Conservation (phyloP, 768 basidiomycete species). For the Ramaria rubella region DNA sequence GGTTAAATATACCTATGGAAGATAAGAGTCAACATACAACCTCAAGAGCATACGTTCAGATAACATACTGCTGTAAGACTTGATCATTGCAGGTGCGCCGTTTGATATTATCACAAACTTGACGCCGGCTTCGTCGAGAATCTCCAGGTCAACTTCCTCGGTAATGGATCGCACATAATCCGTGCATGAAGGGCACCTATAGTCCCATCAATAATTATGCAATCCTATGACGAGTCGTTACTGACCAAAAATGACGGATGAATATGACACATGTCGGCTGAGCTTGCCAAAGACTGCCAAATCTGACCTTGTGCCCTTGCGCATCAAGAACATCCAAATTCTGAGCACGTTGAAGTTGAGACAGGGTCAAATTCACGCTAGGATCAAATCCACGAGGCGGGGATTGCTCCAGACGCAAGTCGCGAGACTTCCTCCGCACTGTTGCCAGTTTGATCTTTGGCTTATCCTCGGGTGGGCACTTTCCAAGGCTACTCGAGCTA, state of each 20-base stretch:
- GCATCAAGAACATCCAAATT: slow-evolving; percentile 58
- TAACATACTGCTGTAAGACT: slow-evolving; percentile 57
- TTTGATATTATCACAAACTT: slow-evolving; percentile 72
- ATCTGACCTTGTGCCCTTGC: slow-evolving; percentile 56
- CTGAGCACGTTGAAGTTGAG: slow-evolving; percentile 52
- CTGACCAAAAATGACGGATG: slow-evolving; percentile 78
- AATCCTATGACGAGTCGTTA: neutral
- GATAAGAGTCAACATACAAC: neutral
- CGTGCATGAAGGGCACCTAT: slow-evolving; percentile 73
- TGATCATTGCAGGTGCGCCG: slow-evolving; percentile 70
- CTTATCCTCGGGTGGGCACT: neutral
- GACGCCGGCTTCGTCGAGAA: slow-evolving; percentile 43
- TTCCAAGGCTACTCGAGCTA: neutral
- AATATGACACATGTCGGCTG: slow-evolving; percentile 68
- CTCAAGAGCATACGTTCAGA: neutral
- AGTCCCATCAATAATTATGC: slow-evolving; percentile 7
- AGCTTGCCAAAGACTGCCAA: slow-evolving; percentile 59
- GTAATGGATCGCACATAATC: slow-evolving; percentile 76
- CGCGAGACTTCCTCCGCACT: neutral
- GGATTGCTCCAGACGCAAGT: neutral
- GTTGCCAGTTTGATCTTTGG: neutral
- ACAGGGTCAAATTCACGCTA: neutral
- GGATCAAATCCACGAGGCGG: neutral
- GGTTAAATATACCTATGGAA: slow-evolving; percentile 55
- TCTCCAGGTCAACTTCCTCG: slow-evolving; percentile 39